Evolutionary conservation across 2,329 filamentous ascomycete species (phyloP), one percentile per base, ranked within the genome.

Genomic region (Balansia obtecta): DNA sequence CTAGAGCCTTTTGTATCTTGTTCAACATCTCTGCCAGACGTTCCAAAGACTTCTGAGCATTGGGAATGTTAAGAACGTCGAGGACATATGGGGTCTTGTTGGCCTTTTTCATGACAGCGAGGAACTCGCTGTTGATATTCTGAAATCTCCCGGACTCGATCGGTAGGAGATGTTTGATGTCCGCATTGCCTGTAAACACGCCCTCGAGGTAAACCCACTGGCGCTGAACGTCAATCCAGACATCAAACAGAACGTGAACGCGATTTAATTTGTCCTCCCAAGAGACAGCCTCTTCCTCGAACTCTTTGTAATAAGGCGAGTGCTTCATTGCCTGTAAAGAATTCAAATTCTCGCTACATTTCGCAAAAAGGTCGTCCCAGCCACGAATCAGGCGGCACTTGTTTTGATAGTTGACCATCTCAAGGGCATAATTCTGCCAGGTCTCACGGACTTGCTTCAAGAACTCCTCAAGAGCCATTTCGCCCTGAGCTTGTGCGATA

Each of bases 181-280:
- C 93, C 39, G 88, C 91, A 63, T 98, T 99, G 52, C 93, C 93
- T 1, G 91, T 96, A 65, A 99, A 99, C 34, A 99, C 93, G 57
- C 93, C 93, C 69, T 99, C 94, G 5, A 99, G 80, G 65, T 99
- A 99, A 8, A 98, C 93, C 93, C 93, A 99, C 70, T 98, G 93
- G 54, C 94, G 85, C 67, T 99, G 93, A n/a, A 99, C 94, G 68
- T 98, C 94, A 60, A 98, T 98, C 94, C 94, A 99, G 15, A 98
- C 90, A 65, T 99, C 93, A 62, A 99, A 98, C 10, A 98, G 77
- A 15, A 98, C 88, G 64, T 98, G 93, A 2, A 98, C 89, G 44
- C 93, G 83, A 66, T 97, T 99, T 27, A 99, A 77, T 66, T 95
- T 95, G 69, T 98, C 94, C 68, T 98, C 94, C 93, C 93, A 98